Percentiles rank a stretch among this genome's conserved stretches.
Conservation (phyloP, 331 rosid genomes). For the Pyrus hybrid region DNA sequence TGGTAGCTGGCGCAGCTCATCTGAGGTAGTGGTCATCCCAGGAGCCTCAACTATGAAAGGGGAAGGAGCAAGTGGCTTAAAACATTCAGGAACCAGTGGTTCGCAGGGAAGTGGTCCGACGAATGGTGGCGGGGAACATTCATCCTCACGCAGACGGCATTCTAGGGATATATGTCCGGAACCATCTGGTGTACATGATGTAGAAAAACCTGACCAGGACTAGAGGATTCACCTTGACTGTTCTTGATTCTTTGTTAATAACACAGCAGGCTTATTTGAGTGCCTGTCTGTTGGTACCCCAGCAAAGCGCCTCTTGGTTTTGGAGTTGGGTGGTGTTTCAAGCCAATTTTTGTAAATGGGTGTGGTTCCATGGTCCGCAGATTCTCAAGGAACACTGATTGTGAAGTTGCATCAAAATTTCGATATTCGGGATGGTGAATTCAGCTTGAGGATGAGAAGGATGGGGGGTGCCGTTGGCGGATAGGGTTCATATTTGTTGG, state of each 20-base stretch:
- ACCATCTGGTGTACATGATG: conserved; percentile 56
- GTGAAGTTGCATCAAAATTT: conserved; percentile 6
- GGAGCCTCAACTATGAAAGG: conserved; percentile 38
- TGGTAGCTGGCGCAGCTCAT: conserved; percentile 91
- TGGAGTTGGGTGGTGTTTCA: conserved; percentile 10
- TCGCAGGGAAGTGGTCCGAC: conserved; percentile 63
- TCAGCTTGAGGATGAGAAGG: conserved; percentile 19
- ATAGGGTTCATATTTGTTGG: conserved; percentile 35
- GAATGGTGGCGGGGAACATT: conserved; percentile 45
- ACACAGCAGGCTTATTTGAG: conserved; percentile 33
- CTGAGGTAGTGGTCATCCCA: conserved; percentile 52
- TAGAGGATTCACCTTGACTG: conserved; percentile 22
- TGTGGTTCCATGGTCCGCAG: conserved; percentile 12
- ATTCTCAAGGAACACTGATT: background rate
- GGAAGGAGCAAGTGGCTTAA: conserved; percentile 62
- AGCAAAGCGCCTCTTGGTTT: conserved; percentile 18
- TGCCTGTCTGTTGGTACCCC: conserved; percentile 27
- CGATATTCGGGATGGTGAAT: background rate
- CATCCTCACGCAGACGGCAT: conserved; percentile 61
- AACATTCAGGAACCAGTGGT: conserved; percentile 64
- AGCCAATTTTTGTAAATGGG: conserved; percentile 28
- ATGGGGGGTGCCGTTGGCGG: conserved; percentile 27
- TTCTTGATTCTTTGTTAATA: conserved; percentile 47
- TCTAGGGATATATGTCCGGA: conserved; percentile 75
- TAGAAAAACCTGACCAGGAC: conserved; percentile 46